Evolutionary conservation across 208 protist genomes (phyloP), one percentile per base, ranked within the genome.

Genomic region (Porcisia deanei): DNA sequence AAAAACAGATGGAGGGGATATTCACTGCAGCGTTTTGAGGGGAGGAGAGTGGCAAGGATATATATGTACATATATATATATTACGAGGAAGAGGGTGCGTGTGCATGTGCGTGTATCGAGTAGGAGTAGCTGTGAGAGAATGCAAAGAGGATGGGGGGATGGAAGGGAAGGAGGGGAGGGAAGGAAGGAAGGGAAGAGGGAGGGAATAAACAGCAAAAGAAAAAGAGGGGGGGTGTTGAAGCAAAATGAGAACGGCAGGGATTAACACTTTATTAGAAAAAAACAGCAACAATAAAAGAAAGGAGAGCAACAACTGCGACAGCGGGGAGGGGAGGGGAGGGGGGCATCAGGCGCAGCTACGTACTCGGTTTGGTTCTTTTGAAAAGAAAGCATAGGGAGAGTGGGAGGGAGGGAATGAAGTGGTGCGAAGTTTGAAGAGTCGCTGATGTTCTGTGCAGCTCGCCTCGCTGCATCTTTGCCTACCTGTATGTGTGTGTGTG

Each of bases 121-220:
- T 16, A 30, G 30, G 30, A 30, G 30, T 22, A 64, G 1, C 3
- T 3, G 63, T n/a, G 54, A 52, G n/a, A 37, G 43, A 68, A 52
- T 52, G 47, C 37, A 41, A 22, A 59, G 54, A 73, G 54, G 54
- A 73, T 45, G 39, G n/a, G 53, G 20, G 22, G 43, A 34, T 12
- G 25, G 74, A 75, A 43, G 63, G 68, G 76, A 54, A 70, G 68
- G 76, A 54, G 58, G 30, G 4, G 49, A 80, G 25, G 58, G n/a
- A 77, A 55, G 10, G 72, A 58, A 66, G 59, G 55, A 22, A 70
- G 41, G 49, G 63, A 63, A 72, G 55, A 34, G 53, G 73, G 41
- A 61, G 12, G 45, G 34, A 82, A 49, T 12, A 77, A 70, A 52
- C 5, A 69, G 58, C 25, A 75, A 74, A 77, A 41, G 59, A 74